Conservation (phyloP, 441 rosid species). For the Hura crepitans region DNA sequence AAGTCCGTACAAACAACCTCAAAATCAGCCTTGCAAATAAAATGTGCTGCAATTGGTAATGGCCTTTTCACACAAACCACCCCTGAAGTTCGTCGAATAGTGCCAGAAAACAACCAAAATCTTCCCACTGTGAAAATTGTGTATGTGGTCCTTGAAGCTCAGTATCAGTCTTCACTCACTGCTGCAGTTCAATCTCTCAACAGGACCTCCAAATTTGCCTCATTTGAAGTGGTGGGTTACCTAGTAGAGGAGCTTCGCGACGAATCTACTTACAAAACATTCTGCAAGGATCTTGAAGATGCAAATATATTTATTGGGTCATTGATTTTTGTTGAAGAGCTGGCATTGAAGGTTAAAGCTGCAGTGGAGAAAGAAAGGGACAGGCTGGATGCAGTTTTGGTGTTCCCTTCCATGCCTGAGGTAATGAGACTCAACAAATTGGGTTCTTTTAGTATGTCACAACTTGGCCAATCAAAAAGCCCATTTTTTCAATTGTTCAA, state of each 20-base stretch:
- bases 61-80: conserved; percentile 94
- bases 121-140: conserved; percentile 79
- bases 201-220: conserved; percentile 52
- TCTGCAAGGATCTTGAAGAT: conserved; percentile 81
- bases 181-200: conserved; percentile 75
- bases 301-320: conserved; percentile 94
- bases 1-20: conserved; percentile 36
- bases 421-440: conserved; percentile 93
- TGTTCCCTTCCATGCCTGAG: conserved; percentile 99
- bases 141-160: conserved; percentile 95
- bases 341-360: conserved; percentile 76
- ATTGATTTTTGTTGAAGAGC: conserved; percentile 88
- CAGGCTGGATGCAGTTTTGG: conserved; percentile 89
- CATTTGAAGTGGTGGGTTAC: conserved; percentile 84
- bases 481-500: conserved; percentile 92
- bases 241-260: conserved; percentile 88
- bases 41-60: conserved; percentile 69
- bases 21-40: conserved; percentile 44
- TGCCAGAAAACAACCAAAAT: conserved; percentile 59
- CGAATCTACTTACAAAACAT: conserved; percentile 51
- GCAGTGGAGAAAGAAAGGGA: conserved; percentile 96
- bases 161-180: conserved; percentile 78
- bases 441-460: conserved; percentile 97
- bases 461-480: conserved; percentile 93
- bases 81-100: conserved; percentile 78